Evolutionary conservation across 805 yeast genomes (phyloP).

Genomic region (Saturnispora sekii): DNA sequence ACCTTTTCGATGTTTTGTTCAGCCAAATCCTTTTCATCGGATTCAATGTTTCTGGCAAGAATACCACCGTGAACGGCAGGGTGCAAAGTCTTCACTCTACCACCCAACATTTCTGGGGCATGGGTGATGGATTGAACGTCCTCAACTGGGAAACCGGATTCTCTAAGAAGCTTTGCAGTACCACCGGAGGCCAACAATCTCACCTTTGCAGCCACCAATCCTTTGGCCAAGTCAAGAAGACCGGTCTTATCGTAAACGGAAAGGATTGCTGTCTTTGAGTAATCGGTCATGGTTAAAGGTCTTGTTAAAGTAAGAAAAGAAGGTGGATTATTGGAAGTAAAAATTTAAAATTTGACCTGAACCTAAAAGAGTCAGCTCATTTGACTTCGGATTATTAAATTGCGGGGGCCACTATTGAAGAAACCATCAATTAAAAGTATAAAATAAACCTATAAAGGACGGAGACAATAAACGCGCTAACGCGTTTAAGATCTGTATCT

Average conservation of each 20-base stretch:
- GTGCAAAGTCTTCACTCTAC: slow-evolving; percentile 95
- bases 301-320: neutral
- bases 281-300: slow-evolving; percentile 15
- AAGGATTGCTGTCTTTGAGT: slow-evolving; percentile 80
- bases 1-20: slow-evolving; percentile 92
- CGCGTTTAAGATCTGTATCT: slow-evolving; percentile 81
- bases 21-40: slow-evolving; percentile 81
- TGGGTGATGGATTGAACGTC: slow-evolving; percentile 93
- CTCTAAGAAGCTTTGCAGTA: slow-evolving; percentile 87
- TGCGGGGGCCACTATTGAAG: no score
- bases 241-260: slow-evolving; percentile 98
- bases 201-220: slow-evolving; percentile 78
- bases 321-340: neutral
- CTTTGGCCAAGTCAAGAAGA: slow-evolving; percentile 89
- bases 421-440: neutral
- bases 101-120: slow-evolving; percentile 98
- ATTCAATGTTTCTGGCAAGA: slow-evolving; percentile 84
- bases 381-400: no score
- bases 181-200: slow-evolving; percentile 96
- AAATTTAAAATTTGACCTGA: neutral
- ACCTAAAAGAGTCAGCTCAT: slow-evolving; percentile 4
- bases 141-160: slow-evolving; percentile 96
- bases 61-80: slow-evolving; percentile 99
- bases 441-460: neutral
- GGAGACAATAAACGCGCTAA: neutral